A percentile compares a stretch with the other conserved stretches of the same genome.
These are phyloP conservation scores for Camelina laxa DNA, from an alignment of 345 rosid species.

Conservation along the genomic window DNA sequence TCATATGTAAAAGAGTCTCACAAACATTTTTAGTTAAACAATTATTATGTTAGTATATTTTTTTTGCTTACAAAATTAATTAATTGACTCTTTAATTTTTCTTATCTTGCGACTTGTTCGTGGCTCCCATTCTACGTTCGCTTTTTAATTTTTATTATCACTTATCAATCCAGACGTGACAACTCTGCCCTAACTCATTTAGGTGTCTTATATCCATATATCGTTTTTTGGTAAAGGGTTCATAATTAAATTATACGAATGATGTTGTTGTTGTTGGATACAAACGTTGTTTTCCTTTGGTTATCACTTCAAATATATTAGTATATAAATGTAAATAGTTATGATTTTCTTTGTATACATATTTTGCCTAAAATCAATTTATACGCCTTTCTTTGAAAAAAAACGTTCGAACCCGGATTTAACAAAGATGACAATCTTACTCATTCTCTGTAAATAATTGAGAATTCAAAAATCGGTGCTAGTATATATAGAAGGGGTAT, in stretches of 20 bases:
- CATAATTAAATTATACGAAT: conserved; percentile 6
- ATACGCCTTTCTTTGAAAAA: no score
- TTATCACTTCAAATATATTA: background rate
- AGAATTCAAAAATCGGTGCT: no score
- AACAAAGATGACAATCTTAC: no score
- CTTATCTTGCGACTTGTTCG: conserved; percentile 49
- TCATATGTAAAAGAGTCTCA: conserved; percentile 41
- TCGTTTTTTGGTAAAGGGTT: background rate
- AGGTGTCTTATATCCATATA: conserved; percentile 28
- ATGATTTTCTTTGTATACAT: no score
- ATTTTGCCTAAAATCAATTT: no score
- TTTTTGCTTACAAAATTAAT: conserved; percentile 18
- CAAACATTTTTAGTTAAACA: conserved; percentile 44
- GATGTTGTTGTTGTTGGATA: conserved; percentile 5
- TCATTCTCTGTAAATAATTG: no score
- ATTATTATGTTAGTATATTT: background rate
- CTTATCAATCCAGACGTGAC: conserved; percentile 50
- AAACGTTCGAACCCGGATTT: no score
- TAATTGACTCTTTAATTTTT: conserved; percentile 37
- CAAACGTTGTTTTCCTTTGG: conserved; percentile 21
- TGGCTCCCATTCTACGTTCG: conserved; percentile 56
- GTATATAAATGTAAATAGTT: no score
- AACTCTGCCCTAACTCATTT: conserved; percentile 49
- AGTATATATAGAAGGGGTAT: no score
- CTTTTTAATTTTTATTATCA: conserved; percentile 38